Percentiles rank a stretch among this genome's conserved stretches.
Conservation (phyloP, 177 flowering plant species). For the Vitis hybrid region DNA sequence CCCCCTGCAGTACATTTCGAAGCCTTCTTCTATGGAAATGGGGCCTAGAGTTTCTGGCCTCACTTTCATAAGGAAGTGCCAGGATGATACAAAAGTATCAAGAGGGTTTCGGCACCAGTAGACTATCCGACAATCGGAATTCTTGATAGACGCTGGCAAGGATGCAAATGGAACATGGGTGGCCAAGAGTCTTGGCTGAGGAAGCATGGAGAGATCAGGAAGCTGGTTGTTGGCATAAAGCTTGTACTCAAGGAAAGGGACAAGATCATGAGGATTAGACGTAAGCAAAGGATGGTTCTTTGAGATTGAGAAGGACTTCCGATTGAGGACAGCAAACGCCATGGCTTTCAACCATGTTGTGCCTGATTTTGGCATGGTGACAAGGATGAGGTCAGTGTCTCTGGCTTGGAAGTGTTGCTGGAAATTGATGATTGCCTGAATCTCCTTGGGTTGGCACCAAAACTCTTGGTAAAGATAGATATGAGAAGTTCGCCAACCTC, state of each 20-base stretch:
- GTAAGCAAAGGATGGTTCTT: slow-evolving; percentile 28
- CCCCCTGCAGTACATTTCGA: slow-evolving; percentile 38
- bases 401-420: slow-evolving; percentile 33
- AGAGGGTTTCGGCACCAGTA: slow-evolving; percentile 31
- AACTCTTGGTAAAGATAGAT: slow-evolving; percentile 31
- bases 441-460: slow-evolving; percentile 39
- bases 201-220: slow-evolving; percentile 23
- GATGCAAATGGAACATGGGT: slow-evolving; percentile 29
- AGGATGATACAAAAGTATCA: slow-evolving; percentile 27
- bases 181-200: slow-evolving; percentile 27
- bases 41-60: neutral
- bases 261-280: slow-evolving; percentile 44
- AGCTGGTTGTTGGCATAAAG: slow-evolving; percentile 23
- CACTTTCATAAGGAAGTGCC: slow-evolving; percentile 23
- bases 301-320: neutral
- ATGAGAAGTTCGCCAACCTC: slow-evolving; percentile 35
- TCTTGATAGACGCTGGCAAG: slow-evolving; percentile 9
- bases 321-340: slow-evolving; percentile 28
- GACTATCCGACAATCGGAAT: slow-evolving; percentile 5
- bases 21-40: slow-evolving; percentile 20
- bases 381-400: slow-evolving; percentile 26
- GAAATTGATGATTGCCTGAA: slow-evolving; percentile 30
- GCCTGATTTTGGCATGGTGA: slow-evolving; percentile 44
- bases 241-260: slow-evolving; percentile 39
- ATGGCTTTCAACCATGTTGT: slow-evolving; percentile 45